phyloP scores from a whole-genome alignment of 257 asterid genomes.

The Jacaranda mimosifolia region DNA sequence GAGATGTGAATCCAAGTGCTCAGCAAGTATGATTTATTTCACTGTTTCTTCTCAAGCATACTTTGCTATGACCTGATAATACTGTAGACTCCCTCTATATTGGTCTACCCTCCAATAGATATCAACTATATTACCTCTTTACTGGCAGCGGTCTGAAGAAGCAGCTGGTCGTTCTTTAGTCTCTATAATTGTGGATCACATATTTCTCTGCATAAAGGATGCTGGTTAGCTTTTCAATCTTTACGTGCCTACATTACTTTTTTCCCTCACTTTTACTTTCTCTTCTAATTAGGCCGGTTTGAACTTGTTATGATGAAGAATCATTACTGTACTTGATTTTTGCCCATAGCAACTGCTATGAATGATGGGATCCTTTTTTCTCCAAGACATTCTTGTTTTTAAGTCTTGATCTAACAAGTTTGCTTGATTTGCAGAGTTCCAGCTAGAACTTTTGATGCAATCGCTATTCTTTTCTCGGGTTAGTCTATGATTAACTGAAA shows the following conservation, averaged over 20 bases:
- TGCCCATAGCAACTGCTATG: constrained; percentile 10
- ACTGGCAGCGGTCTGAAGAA: constrained; percentile 81
- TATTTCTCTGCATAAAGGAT: constrained; percentile 94
- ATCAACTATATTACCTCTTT: constrained; percentile 43
- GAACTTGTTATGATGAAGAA: background rate
- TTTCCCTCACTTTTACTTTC: constrained; percentile 16
- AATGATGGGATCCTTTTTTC: constrained; percentile 7
- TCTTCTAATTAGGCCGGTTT: background rate
- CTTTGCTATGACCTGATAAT: constrained; percentile 36
- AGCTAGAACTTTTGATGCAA: constrained; percentile 97
- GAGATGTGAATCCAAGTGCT: constrained; percentile 82
- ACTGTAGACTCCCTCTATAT: constrained; percentile 30
- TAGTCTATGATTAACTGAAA: constrained; percentile 37
- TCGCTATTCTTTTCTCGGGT: constrained; percentile 95
- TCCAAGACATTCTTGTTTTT: constrained; percentile 11
- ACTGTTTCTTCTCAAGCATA: constrained; percentile 36
- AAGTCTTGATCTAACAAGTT: constrained; percentile 39
- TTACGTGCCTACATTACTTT: constrained; percentile 24
- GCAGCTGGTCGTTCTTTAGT: constrained; percentile 97
- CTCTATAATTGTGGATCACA: constrained; percentile 87
- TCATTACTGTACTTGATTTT: constrained; percentile 8
- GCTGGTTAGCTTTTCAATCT: constrained; percentile 67
- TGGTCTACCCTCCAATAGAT: constrained; percentile 24
- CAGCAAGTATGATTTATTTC: constrained; percentile 59
- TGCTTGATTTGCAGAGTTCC: constrained; percentile 80